These are phyloP conservation scores for Baudoinia panamericana DNA, from an alignment of 495 filamentous ascomycete genomes.

Conservation along the genomic window DNA sequence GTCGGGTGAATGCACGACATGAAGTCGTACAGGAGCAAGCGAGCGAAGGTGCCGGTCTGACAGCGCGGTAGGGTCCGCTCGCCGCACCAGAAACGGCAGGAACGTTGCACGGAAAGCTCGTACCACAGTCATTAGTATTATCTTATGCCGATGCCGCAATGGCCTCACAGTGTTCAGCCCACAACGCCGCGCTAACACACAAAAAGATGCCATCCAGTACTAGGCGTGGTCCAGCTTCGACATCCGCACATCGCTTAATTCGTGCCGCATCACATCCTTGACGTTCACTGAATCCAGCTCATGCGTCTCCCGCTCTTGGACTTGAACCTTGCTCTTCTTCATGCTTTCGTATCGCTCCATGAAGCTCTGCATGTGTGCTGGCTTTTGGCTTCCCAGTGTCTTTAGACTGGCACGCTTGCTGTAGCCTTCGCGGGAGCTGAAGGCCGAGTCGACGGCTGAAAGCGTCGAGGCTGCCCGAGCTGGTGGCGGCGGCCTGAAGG, in stretches of 20 bases:
- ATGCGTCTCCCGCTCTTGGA: conserved; percentile 1
- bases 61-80: too few relatives aligned
- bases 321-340: conserved; percentile 1
- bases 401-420: neutral
- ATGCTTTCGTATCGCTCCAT: conserved; percentile 10
- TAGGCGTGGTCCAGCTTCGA: neutral
- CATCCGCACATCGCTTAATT: neutral
- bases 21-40: too few relatives aligned
- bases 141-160: too few relatives aligned
- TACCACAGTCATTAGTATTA: too few relatives aligned
- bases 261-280: neutral
- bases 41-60: too few relatives aligned
- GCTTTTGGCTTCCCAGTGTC: conserved; percentile 3
- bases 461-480: neutral
- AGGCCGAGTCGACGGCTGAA: neutral
- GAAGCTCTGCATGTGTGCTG: conserved; percentile 3
- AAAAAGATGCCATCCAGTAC: too few relatives aligned
- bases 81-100: too few relatives aligned
- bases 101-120: too few relatives aligned
- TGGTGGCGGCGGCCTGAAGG: conserved; percentile 4
- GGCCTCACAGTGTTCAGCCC: too few relatives aligned
- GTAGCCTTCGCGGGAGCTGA: neutral
- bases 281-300: conserved; percentile 8
- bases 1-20: too few relatives aligned
- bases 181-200: too few relatives aligned